Evolutionary conservation across 2,329 filamentous ascomycete genomes (phyloP), one percentile per base, ranked within the genome.

Genomic region (Epichloe coenophiala): DNA sequence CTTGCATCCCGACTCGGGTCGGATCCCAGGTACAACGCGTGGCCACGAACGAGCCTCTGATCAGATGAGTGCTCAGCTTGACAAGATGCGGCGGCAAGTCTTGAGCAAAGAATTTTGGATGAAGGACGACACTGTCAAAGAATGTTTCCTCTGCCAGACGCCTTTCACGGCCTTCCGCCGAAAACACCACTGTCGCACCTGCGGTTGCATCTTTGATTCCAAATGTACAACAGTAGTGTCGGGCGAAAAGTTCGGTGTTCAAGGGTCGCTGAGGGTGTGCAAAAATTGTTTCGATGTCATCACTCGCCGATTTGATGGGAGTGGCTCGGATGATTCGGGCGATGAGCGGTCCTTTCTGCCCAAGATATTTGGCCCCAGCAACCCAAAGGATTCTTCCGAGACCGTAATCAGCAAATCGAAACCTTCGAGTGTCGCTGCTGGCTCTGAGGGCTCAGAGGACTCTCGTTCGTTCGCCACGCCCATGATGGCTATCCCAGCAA

Each of bases 61-160:
- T 53, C 71, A 73, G 46, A 78, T 83, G 52, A 82, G 72, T 58
- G 75, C 78, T 8, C 75, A 78, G 50, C 68, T 84, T 6, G 80
- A 80, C 47, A 83, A 86, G 58, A 84, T 95, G 73, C 81, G 85
- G 55, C 86, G 88, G 60, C 89, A 91, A 61, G 83, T 98, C 7
- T 71, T 97, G 44, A 95, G 87, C 64, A 93, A 90, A 61, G 90
- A 97, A 58, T 97, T 95, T 59, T 97, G 91, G 93, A 98, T 98
- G 93, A 87, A 89, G 53, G 93, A 98, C 63, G 93, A 97, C 62
- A 96, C 94, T 55, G 94, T 91, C 53, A 97, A 95, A 63, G 91
- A 96, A 60, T 98, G 93, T 62, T 98, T 96, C 63, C 80, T 88
- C 43, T 98, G 93, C 60, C 88, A 88, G 43, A 85, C 88, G 52